Base-by-base conservation (phyloP, 1,139 yeast species). In the Hanseniaspora gamundiae region DNA sequence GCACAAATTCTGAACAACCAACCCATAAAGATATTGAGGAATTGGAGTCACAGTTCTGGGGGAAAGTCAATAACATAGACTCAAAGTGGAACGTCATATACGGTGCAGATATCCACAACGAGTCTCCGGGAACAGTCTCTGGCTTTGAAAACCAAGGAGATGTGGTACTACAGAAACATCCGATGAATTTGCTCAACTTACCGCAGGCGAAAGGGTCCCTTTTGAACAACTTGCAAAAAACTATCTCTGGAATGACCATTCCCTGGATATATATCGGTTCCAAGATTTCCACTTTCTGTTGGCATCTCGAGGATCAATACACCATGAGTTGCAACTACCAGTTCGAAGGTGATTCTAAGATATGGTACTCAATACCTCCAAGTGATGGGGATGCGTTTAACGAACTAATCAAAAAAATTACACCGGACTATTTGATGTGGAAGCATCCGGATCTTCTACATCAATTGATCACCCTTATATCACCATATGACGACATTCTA, bases 391-490 rank as follows among this genome's bases (percentile, higher is more conserved):
- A 88, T 46, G 66, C 69, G 40, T 63, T 62, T 7, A 76, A 88
- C 49, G 50, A 57, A 20, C 60, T 74, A 27, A 71, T 81, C 73
- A 67, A 66, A 47, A 59, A 65, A 10, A 58, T 71, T 30, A 85
- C 91, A 0, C 97, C 97, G 0, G 96, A 86, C 57, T 44, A 24
- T n/a, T 69, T 85, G 47, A 85, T 88, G 58, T 73, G 75, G 41
- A 76, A 80, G 54, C 96, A 88, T 54, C 95, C 95, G 0, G 95
- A 87, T 63, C 69, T 88, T 49, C 65, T 88, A 45, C 95, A 85
- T 61, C 96, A 88, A 58, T 66, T 91, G 43, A 87, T 86, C 11
- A 81, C 95, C 0, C 68, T 87, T 55, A 61, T 1, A 70, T 79
- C 36, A 52, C 57, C 8, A 64, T 77, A 45, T 63, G 88, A 39